These are phyloP conservation scores for Termitomyces sp. DNA, from an alignment of 768 basidiomycete species.

Conservation along the genomic window DNA sequence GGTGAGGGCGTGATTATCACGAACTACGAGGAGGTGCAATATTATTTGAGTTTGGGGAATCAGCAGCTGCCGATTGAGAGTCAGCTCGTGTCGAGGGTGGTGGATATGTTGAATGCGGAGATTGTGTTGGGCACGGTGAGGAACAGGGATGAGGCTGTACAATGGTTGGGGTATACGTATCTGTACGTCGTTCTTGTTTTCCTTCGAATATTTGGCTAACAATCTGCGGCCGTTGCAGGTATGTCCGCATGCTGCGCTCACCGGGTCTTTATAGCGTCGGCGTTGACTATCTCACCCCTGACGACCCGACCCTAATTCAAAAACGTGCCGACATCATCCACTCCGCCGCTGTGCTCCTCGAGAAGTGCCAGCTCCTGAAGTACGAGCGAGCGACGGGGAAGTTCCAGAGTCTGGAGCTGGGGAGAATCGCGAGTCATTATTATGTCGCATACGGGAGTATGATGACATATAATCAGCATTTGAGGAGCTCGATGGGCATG, in stretches of 20 bases:
- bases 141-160: constrained; percentile 94
- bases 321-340: constrained; percentile 94
- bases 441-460: constrained; percentile 95
- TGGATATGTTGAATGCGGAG: constrained; percentile 96
- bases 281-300: constrained; percentile 70
- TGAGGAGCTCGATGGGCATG: constrained; percentile 79
- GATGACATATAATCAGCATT: constrained; percentile 93
- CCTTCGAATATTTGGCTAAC: neutral
- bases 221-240: constrained; percentile 39
- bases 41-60: constrained; percentile 91
- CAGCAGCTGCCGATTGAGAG: constrained; percentile 97
- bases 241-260: constrained; percentile 90
- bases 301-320: constrained; percentile 76
- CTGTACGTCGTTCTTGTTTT: constrained; percentile 45
- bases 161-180: constrained; percentile 96
- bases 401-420: constrained; percentile 91
- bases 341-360: constrained; percentile 86
- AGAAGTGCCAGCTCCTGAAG: constrained; percentile 91
- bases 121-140: constrained; percentile 92
- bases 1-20: constrained; percentile 99
- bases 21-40: constrained; percentile 94
- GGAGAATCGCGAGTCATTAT: constrained; percentile 91
- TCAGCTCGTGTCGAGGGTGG: constrained; percentile 87
- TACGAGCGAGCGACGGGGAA: constrained; percentile 86
- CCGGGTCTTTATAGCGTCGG: constrained; percentile 86